A percentile compares a stretch with the other conserved stretches of the same genome.
phyloP scores from a whole-genome alignment of 345 rosid species.

The Ceriops zippeliana region DNA sequence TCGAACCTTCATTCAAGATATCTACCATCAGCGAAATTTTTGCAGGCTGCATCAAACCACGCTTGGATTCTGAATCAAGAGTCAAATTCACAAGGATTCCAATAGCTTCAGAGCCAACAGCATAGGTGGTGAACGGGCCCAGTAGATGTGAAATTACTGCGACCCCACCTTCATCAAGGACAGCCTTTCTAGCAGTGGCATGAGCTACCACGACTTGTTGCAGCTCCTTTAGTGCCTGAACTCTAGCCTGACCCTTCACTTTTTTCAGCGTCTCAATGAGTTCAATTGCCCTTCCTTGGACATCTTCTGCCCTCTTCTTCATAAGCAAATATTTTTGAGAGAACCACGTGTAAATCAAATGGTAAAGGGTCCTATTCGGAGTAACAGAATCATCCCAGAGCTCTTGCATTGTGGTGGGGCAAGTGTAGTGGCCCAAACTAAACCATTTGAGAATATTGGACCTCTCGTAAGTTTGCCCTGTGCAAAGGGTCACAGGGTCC shows the following conservation, averaged over 20 bases:
- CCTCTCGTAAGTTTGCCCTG: conserved; percentile 73
- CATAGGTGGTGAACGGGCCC: conserved; percentile 64
- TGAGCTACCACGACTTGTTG: conserved; percentile 50
- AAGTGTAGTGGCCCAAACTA: conserved; percentile 56
- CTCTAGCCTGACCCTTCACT: conserved; percentile 63
- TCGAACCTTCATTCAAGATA: conserved; percentile 61
- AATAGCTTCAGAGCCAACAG: conserved; percentile 59
- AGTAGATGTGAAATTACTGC: conserved; percentile 43
- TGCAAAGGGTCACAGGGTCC: conserved; percentile 74
- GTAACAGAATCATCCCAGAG: conserved; percentile 66
- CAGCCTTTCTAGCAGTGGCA: conserved; percentile 43
- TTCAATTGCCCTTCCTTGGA: conserved; percentile 55
- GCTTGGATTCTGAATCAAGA: conserved; percentile 54
- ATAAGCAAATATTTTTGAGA: conserved; percentile 51
- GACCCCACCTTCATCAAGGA: conserved; percentile 56
- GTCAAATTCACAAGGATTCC: conserved; percentile 59
- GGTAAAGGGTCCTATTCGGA: conserved; percentile 58
- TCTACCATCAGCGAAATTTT: conserved; percentile 57
- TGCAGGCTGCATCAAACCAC: conserved; percentile 59
- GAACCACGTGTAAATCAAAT: conserved; percentile 61
- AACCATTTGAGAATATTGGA: conserved; percentile 71
- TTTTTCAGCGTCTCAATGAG: conserved; percentile 51
- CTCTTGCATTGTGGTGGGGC: conserved; percentile 80
- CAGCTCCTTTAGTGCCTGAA: conserved; percentile 61
- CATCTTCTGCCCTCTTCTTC: conserved; percentile 67